A percentile compares a stretch with the other conserved stretches of the same genome.
phyloP scores from a whole-genome alignment of 768 basidiomycete genomes.

The Boletus rubescentipes region DNA sequence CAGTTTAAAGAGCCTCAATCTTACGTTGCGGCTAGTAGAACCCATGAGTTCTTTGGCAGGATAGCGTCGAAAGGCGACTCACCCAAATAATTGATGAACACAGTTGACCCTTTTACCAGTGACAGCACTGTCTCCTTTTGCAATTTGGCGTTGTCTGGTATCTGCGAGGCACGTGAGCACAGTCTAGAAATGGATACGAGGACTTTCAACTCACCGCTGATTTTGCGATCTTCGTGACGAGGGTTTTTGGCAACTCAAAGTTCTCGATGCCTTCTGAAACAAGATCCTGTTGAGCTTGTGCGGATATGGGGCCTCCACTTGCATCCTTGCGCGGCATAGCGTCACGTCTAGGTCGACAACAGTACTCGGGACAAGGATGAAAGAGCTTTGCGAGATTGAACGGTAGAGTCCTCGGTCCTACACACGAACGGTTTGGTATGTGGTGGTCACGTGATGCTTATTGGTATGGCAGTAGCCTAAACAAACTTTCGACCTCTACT shows the following conservation, averaged over 20 bases:
- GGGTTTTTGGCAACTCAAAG: conserved; percentile 81
- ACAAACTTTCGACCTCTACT: too few relatives aligned
- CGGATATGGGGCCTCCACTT: conserved; percentile 52
- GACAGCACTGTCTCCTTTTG: conserved; percentile 89
- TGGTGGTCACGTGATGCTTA: conserved; percentile 10
- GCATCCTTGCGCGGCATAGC: conserved; percentile 73
- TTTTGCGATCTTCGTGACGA: conserved; percentile 84
- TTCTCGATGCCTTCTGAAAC: conserved; percentile 86
- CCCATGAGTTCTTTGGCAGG: neutral
- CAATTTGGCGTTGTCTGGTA: conserved; percentile 82
- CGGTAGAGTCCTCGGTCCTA: too few relatives aligned
- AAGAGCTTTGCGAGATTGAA: neutral
- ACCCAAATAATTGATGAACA: conserved; percentile 95
- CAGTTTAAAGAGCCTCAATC: conserved; percentile 8
- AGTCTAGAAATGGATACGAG: neutral
- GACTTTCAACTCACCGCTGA: conserved; percentile 58
- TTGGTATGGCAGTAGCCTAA: too few relatives aligned
- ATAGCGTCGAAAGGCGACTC: conserved; percentile 21
- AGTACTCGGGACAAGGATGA: neutral
- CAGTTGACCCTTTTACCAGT: conserved; percentile 84
- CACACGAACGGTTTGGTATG: too few relatives aligned
- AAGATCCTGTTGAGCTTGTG: conserved; percentile 76
- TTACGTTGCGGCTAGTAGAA: conserved; percentile 45
- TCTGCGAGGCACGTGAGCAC: conserved; percentile 40
- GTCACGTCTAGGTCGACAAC: neutral